Evolutionary conservation across 768 basidiomycete genomes (phyloP).

Genomic region (Collybiopsis luxurians): DNA sequence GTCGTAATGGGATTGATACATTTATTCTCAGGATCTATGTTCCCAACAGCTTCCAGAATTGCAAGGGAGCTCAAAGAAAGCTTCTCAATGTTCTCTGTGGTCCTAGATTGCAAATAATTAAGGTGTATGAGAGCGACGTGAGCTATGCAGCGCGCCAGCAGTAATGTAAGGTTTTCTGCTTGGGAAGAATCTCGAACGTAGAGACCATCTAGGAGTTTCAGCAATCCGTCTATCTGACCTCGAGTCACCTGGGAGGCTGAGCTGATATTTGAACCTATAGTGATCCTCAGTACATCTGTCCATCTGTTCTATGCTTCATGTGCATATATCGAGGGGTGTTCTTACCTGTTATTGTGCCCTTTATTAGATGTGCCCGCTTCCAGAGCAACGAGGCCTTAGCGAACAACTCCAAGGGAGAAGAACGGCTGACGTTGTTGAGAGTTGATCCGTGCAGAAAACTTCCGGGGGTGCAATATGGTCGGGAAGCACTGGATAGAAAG

Average conservation of each 20-base stretch:
- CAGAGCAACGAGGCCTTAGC: slow-evolving; percentile 30
- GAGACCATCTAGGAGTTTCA: neutral
- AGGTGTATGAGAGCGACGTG: slow-evolving; percentile 35
- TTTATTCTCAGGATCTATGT: neutral
- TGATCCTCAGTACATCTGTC: neutral
- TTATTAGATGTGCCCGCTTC: slow-evolving; percentile 28
- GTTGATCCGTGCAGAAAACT: neutral
- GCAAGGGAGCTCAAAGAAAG: neutral
- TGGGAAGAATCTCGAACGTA: neutral
- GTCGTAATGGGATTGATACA: slow-evolving; percentile 29
- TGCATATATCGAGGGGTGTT: too few species aligned
- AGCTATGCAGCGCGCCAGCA: slow-evolving; percentile 33
- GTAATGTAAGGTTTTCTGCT: slow-evolving; percentile 12
- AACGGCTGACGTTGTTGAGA: neutral
- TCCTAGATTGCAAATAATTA: slow-evolving; percentile 16
- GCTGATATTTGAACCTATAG: neutral
- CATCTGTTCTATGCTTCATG: too few species aligned
- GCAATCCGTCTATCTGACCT: neutral
- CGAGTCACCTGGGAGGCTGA: neutral
- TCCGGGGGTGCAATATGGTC: neutral
- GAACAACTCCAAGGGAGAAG: slow-evolving; percentile 15
- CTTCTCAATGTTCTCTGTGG: neutral
- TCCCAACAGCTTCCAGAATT: neutral
- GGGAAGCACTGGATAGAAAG: neutral
- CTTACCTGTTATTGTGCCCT: slow-evolving; percentile 25